phyloP scores from a whole-genome alignment of 768 basidiomycete species.

The Rhodotorula toruloides region DNA sequence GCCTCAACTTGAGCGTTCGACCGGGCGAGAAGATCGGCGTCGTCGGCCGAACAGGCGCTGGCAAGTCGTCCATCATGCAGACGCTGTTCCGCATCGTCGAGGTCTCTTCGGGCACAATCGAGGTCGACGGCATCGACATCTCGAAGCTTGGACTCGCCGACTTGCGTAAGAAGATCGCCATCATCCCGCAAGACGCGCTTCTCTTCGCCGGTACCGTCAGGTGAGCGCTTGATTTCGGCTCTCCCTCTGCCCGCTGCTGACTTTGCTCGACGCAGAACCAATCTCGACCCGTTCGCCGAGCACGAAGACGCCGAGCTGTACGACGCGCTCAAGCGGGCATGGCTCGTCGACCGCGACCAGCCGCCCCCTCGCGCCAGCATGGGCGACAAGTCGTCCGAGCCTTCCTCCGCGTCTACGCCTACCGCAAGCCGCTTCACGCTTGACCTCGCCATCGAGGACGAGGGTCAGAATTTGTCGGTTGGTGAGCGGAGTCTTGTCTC shows the following conservation, averaged over 20 bases:
- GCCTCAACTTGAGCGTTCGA: constrained; percentile 63
- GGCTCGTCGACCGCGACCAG: constrained; percentile 61
- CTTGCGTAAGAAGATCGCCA: constrained; percentile 39
- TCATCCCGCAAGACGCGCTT: constrained; percentile 44
- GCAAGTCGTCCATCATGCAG: constrained; percentile 73
- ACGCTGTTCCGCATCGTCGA: constrained; percentile 81
- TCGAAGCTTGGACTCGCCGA: constrained; percentile 66
- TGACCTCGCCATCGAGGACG: constrained; percentile 77
- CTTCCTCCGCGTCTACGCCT: constrained; percentile 48
- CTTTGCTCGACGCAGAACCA: constrained; percentile 52
- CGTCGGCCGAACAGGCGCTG: constrained; percentile 65
- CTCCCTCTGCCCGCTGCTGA: constrained; percentile 49
- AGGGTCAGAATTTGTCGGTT: constrained; percentile 54
- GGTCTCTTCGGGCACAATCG: constrained; percentile 64
- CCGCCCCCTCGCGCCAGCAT: constrained; percentile 27
- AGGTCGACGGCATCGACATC: constrained; percentile 77
- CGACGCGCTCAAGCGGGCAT: constrained; percentile 80
- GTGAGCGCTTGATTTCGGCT: not conserved
- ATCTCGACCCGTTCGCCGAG: constrained; percentile 81
- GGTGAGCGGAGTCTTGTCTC: constrained; percentile 73
- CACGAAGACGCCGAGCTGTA: constrained; percentile 75
- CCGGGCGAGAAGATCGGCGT: constrained; percentile 89
- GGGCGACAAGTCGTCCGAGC: constrained; percentile 3
- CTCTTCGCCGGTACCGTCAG: constrained; percentile 63
- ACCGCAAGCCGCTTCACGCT: constrained; percentile 61